phyloP scores from a whole-genome alignment of 140 eudicot genomes.

The Stevia rebaudiana region DNA sequence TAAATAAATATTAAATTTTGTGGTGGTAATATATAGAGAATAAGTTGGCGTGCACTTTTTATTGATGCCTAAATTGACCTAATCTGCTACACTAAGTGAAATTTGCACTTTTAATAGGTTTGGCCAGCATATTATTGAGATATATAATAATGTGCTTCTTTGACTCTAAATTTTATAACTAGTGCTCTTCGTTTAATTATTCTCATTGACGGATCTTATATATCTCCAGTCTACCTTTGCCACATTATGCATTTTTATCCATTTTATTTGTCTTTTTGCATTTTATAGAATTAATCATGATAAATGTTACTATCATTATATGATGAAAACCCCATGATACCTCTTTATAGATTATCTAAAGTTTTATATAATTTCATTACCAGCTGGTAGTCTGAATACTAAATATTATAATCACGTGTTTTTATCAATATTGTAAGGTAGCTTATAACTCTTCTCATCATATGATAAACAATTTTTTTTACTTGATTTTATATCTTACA shows the following conservation, averaged over 20 bases:
- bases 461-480: too few species aligned
- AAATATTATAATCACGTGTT: not conserved
- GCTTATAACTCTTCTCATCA: too few species aligned
- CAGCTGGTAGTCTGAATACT: too few species aligned
- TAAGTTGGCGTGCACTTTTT: conserved; percentile 26
- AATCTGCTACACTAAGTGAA: conserved; percentile 29
- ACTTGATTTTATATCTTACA: too few species aligned
- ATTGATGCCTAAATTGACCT: conserved; percentile 38
- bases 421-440: not conserved
- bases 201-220: conserved; percentile 15
- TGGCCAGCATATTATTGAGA: conserved; percentile 26
- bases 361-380: too few species aligned
- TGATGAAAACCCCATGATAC: too few species aligned
- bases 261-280: not conserved
- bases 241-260: not conserved
- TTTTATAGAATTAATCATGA: not conserved
- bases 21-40: conserved; percentile 7
- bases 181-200: conserved; percentile 30
- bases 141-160: conserved; percentile 24
- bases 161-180: conserved; percentile 14
- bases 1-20: conserved; percentile 11
- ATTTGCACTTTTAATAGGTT: conserved; percentile 19
- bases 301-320: too few species aligned
- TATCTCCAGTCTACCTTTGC: conserved; percentile 14
- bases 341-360: not conserved